Evolutionary conservation across 2,329 filamentous ascomycete species (phyloP), one percentile per base, ranked within the genome.

Genomic region (Decorospora gaudefroyi): DNA sequence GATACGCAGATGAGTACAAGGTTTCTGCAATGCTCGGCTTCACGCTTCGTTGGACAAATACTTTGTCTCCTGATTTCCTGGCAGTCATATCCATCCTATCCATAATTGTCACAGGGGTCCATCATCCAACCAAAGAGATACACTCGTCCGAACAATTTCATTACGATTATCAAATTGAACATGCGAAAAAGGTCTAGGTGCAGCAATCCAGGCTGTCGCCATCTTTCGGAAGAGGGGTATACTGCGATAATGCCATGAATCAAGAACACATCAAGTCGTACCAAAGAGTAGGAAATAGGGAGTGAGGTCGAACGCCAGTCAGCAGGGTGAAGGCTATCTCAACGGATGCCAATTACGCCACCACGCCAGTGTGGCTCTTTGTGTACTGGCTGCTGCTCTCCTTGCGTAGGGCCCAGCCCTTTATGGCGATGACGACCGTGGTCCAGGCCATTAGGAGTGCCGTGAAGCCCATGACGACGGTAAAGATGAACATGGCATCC

Each of bases 401-500:
- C 40, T 58, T 71, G 15, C 71, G 64, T 11, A 68, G 55, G 3
- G 89, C 90, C 90, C 90, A 95, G 17, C 90, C 91, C 72, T 96
- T 96, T 65, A 96, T 73, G 17, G 90, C 86, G 47, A 96, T 81
- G 8, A 87, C 75, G 18, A 90, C 63, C 13, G 95, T 80, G 40
- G 87, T 80, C 84, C 88, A 96, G 0, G 90, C 85, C 87, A 96
- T 92, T 37, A 95, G 71, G 36, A 96, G 77, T 2, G 85, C 86
- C 1, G 90, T 88, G 5, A 95, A 67, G 2, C 91, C 92, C 81
- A 95, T 87, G 7, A 84, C 87, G 22, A 96, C 81, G 0, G 90
- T 96, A 71, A 96, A 95, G 49, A 90, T 82, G 70, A 96, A 93
- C 90, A 96, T 96, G 52, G 88, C 88, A 63, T 96, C 88, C 11